Evolutionary conservation across 1,139 yeast species (phyloP), one percentile per base, ranked within the genome.

Genomic region (Geotrichum macrosporum): DNA sequence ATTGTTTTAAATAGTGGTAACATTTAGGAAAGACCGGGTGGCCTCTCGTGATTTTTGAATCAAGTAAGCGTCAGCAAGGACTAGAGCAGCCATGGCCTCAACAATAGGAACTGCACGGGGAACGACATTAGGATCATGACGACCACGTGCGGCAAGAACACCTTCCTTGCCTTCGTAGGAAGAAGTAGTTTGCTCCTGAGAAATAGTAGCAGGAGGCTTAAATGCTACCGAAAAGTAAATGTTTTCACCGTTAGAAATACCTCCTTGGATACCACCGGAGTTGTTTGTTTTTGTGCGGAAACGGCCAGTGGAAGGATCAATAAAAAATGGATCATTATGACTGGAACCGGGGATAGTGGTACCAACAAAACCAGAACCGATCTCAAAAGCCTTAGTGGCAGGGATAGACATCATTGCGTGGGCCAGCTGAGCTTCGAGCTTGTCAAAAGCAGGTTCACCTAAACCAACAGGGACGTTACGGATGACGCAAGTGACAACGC

Each of bases 91-190:
- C 98, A 92, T 92, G 38, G 98, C 87, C 71, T 92, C 98, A 38
- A 92, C 97, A 62, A 92, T 92, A 44, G 98, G 98, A 50, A 92
- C 89, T 26, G 98, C 98, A 68, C 98, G 81, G 55, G 98, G 98
- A 12, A 95, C 94, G 48, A 92, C 98, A 62, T 92, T 87, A 26
- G 98, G 98, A 65, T 92, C 98, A 63, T 92, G 98, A 74, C 98
- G 84, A 52, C 98, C 98, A 66, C 92, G 81, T 34, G 98, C 96
- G 46, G 94, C 95, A 55, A 92, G 76, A 15, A 83, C 79, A 61
- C 98, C 98, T 39, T 72, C 77, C 53, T 75, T 74, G 58, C 98
- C 98, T 24, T 84, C 89, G 69, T 89, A 92, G 41, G 92, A 78
- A 29, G 88, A 78, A 20, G 98, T 92, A 37, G 73, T 70, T 71